Conservation (phyloP, 345 rosid genomes). For the Syzygium grande region DNA sequence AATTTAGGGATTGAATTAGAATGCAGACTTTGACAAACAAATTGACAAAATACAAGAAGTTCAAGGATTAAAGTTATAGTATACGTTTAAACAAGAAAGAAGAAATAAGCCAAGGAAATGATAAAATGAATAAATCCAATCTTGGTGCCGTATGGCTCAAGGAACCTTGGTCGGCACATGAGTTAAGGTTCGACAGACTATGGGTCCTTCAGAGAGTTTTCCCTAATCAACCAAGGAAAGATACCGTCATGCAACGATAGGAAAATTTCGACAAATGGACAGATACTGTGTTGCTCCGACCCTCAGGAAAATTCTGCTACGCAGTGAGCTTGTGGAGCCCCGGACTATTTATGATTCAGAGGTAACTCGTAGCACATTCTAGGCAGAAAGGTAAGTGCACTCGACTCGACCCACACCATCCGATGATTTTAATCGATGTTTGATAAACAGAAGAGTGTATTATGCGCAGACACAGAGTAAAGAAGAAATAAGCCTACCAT, state of each 20-base stretch:
- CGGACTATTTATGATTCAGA: not conserved
- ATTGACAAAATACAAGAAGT: not conserved
- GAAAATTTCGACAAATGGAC: not conserved
- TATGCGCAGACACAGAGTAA: not conserved
- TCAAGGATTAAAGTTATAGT: not conserved
- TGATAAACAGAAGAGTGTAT: not conserved
- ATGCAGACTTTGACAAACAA: not conserved
- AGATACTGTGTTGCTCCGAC: not conserved
- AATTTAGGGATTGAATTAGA: not conserved
- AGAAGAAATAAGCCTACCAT: not conserved
- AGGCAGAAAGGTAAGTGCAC: not conserved
- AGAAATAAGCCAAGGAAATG: not conserved
- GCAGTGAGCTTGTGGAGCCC: not conserved
- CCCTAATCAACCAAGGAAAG: not conserved
- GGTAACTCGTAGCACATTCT: not conserved
- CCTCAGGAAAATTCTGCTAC: not conserved
- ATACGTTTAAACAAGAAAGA: not conserved
- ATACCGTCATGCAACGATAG: not conserved
- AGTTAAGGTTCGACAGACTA: not conserved
- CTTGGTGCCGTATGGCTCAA: not conserved
- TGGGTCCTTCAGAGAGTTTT: not conserved
- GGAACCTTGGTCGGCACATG: not conserved
- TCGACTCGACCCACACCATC: not conserved
- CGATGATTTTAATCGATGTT: not conserved
- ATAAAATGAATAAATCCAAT: not conserved